Conservation (phyloP, 2,329 filamentous ascomycete genomes). For the Purpureocillium lavendulum region DNA sequence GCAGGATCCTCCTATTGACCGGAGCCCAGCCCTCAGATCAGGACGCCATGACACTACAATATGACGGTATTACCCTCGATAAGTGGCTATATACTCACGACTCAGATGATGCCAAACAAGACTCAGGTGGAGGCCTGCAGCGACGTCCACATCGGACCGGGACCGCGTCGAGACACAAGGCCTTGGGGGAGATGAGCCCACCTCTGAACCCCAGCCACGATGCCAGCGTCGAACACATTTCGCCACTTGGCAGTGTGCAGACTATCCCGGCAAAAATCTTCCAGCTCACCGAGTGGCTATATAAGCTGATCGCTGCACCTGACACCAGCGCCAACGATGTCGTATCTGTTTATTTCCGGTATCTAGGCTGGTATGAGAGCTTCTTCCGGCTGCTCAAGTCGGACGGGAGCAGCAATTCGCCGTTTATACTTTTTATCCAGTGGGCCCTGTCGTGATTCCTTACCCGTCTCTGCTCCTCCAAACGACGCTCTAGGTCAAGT, state of each 20-base stretch:
- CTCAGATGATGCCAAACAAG: too few species aligned
- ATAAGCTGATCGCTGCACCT: conserved; percentile 2
- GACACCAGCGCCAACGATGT: too few species aligned
- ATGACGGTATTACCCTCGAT: too few species aligned
- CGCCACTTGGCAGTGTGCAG: conserved; percentile 1
- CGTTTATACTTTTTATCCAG: conserved; percentile 11
- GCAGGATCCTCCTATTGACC: too few species aligned
- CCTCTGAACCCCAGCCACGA: too few species aligned
- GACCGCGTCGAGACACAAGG: not conserved
- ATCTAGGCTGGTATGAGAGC: conserved; percentile 10
- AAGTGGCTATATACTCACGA: too few species aligned
- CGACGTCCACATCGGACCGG: too few species aligned
- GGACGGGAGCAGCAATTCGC: conserved; percentile 2
- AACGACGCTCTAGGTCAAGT: not conserved
- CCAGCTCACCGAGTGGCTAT: conserved; percentile 10
- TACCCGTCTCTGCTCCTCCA: too few species aligned
- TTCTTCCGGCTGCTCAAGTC: conserved; percentile 5
- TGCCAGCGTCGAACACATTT: not conserved
- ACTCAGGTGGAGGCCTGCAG: too few species aligned
- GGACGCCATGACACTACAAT: too few species aligned
- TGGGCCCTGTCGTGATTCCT: conserved; percentile 4
- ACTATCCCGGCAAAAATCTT: conserved; percentile 7
- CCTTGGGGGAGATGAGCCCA: too few species aligned
- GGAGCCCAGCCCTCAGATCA: too few species aligned
- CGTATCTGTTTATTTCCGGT: conserved; percentile 5